Evolutionary conservation across 2,329 filamentous ascomycete genomes (phyloP), one percentile per base, ranked within the genome.

Genomic region (Salinomyces thailandicus): DNA sequence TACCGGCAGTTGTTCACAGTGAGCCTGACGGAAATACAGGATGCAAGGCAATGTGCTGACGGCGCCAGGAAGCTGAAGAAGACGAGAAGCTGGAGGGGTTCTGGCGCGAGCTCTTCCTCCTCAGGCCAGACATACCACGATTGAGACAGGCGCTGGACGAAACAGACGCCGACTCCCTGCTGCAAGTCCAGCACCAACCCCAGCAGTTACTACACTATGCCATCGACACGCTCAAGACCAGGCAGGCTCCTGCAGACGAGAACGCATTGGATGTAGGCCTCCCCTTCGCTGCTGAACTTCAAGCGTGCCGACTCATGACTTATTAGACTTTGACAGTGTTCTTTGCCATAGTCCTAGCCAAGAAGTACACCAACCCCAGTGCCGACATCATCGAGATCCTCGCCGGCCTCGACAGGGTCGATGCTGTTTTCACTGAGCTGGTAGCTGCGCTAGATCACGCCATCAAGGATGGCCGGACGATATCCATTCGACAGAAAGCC

Each of bases 31-130:
- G 19, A 3, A 8, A 8, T 26, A 26, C 22, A 26, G 22, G n/a
- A n/a, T 8, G 22, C 22, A 26, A 8, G 8, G 8, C 8, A 8
- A 8, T 26, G 16, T 17, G 17, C 14, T 36, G 13, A 15, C 9
- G 24, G 28, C 15, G 5, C 3, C 27, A 67, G 64, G 75, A 80
- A 46, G 73, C 77, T 37, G 72, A 81, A 42, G 73, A 77, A 41
- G 62, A 67, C 35, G 80, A 86, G 18, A 81, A 81, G 44, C 75
- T 84, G 1, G 85, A 94, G 42, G 89, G 86, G 29, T 98, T 95
- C 64, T 98, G 91, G 91, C 73, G 77, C 48, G 91, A 95, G 62
- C 86, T 98, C 64, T 98, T 98, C 60, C 72, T 98, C 24, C 70
- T 95, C 40, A 79, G 78, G 45, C 87, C 89, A 15, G 85, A 95